These are phyloP conservation scores for Rhexocercosporidium sp. DNA, from an alignment of 2,329 filamentous ascomycete genomes.

Conservation along the genomic window DNA sequence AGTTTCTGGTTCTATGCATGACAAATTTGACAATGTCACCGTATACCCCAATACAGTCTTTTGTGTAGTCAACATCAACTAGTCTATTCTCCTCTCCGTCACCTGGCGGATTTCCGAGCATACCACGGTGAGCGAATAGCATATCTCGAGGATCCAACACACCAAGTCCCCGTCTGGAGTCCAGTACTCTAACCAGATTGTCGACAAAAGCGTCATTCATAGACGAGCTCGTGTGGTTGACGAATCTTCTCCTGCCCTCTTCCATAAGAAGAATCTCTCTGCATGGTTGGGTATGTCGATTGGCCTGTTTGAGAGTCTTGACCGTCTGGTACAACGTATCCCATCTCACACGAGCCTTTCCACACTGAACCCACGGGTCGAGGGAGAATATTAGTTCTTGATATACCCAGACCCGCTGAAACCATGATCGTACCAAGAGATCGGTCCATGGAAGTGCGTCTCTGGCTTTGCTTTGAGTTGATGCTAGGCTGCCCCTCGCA, in stretches of 20 bases:
- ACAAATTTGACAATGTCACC: neutral
- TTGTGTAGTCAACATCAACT: slow-evolving; percentile 10
- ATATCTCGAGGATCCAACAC: slow-evolving; percentile 10
- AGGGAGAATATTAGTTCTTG: slow-evolving; percentile 15
- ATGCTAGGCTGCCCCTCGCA: neutral
- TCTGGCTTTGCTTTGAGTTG: neutral
- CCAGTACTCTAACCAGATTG: too few relatives aligned
- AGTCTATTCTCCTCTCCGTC: too few relatives aligned
- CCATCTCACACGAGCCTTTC: neutral
- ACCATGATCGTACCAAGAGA: slow-evolving; percentile 5
- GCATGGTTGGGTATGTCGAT: neutral
- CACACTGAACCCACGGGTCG: slow-evolving; percentile 21
- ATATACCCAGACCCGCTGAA: slow-evolving; percentile 14
- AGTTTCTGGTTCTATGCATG: too few relatives aligned
- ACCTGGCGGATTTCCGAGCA: too few relatives aligned
- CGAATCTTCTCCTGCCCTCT: neutral
- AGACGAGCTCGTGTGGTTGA: too few relatives aligned
- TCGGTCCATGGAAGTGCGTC: neutral
- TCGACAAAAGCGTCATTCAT: too few relatives aligned
- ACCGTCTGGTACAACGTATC: neutral
- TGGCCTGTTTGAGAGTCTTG: neutral
- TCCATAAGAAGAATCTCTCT: neutral
- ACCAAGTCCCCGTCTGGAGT: slow-evolving; percentile 2
- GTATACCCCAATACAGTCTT: slow-evolving; percentile 7
- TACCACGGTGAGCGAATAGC: slow-evolving; percentile 4